A percentile compares a stretch with the other conserved stretches of the same genome.
phyloP scores from a whole-genome alignment of 1,284 basidiomycete genomes.

The Leccinum solheimii region DNA sequence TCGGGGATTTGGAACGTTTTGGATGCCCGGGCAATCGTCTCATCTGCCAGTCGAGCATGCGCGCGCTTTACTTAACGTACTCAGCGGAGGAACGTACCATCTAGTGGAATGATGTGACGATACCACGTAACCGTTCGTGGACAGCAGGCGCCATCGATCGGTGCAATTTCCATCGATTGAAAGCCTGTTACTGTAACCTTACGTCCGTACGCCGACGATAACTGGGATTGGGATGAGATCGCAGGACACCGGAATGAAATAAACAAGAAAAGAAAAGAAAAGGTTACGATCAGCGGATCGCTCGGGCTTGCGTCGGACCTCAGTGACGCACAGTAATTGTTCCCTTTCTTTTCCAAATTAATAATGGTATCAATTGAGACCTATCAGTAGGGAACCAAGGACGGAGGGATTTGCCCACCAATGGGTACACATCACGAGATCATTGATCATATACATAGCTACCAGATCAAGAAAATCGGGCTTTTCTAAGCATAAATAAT shows the following conservation, averaged over 20 bases:
- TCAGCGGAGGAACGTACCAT: background rate
- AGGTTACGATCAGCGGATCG: constrained; percentile 22
- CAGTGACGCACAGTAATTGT: background rate
- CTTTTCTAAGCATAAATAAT: constrained; percentile 30
- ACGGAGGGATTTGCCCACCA: constrained; percentile 21
- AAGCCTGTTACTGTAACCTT: background rate
- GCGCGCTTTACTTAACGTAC: background rate
- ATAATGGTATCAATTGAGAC: constrained; percentile 8
- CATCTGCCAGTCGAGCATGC: background rate
- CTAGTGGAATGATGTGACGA: background rate
- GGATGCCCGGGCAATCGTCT: background rate
- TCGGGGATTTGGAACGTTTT: background rate
- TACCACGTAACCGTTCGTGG: constrained; percentile 13
- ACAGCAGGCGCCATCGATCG: constrained; percentile 22
- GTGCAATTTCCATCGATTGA: constrained; percentile 21
- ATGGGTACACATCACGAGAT: constrained; percentile 20
- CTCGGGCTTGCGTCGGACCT: constrained; percentile 1
- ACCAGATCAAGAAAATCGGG: constrained; percentile 26
- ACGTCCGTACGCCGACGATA: constrained; percentile 26
- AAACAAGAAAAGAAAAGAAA: background rate
- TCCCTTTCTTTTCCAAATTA: constrained; percentile 7
- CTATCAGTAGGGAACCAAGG: constrained; percentile 9
- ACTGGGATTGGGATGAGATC: background rate
- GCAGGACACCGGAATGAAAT: background rate
- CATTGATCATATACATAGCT: constrained; percentile 25